Percentiles rank a stretch among this genome's conserved stretches.
Evolutionary conservation across 2,329 filamentous ascomycete species (phyloP).

Genomic region (Drechmeria coniospora): DNA sequence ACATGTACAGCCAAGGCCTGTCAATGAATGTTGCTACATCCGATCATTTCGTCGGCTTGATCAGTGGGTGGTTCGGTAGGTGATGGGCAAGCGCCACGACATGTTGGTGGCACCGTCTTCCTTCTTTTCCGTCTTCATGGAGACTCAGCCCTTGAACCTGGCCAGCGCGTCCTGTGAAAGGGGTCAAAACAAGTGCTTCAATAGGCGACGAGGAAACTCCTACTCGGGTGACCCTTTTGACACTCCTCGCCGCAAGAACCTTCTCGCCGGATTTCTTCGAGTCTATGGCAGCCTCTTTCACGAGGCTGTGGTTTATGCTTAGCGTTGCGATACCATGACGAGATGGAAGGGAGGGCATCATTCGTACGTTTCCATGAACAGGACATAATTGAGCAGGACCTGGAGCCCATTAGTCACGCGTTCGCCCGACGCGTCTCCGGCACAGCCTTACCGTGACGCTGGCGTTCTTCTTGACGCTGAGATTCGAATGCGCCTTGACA

Average conservation of each 20-base stretch:
- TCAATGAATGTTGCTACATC: no score
- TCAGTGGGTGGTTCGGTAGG: no score
- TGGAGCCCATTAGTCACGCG: conserved; percentile 22
- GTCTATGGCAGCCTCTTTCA: conserved; percentile 66
- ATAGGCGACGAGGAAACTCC: not conserved
- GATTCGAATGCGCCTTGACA: conserved; percentile 73
- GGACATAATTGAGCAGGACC: conserved; percentile 73
- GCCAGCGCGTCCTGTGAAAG: conserved; percentile 43
- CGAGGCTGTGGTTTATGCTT: conserved; percentile 34
- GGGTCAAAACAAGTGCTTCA: conserved; percentile 1
- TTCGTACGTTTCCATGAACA: conserved; percentile 56
- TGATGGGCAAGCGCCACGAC: no score
- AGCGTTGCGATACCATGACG: conserved; percentile 1
- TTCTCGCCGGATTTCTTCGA: conserved; percentile 61
- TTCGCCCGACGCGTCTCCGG: conserved; percentile 4
- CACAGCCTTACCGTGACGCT: conserved; percentile 55
- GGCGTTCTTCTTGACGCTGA: conserved; percentile 67
- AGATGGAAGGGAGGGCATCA: not conserved
- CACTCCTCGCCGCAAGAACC: conserved; percentile 56
- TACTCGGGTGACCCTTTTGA: conserved; percentile 66
- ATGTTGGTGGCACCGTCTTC: no score
- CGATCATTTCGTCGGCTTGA: no score
- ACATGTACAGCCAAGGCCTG: no score
- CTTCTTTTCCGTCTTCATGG: no score
- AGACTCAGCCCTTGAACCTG: conserved; percentile 49